These are phyloP conservation scores for Gossypium trilobum DNA, from an alignment of 441 rosid genomes.

Conservation along the genomic window DNA sequence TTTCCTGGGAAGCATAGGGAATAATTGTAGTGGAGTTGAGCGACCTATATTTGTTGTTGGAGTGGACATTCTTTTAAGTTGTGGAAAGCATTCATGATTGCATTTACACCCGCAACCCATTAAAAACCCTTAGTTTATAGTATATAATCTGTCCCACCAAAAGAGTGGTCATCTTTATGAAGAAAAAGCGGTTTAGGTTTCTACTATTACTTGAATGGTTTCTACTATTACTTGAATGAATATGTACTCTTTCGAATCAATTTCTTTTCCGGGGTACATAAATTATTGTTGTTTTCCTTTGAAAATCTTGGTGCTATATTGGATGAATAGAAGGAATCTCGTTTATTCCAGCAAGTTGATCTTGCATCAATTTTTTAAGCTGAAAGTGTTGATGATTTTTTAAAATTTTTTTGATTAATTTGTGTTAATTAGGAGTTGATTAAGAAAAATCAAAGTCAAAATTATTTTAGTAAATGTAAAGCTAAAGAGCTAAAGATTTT, in stretches of 20 bases:
- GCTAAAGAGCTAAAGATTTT: background rate
- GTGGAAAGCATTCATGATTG: background rate
- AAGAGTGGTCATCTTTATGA: background rate
- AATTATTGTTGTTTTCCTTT: background rate
- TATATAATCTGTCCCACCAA: background rate
- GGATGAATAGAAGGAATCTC: background rate
- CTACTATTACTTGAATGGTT: background rate
- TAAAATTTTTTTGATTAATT: too few relatives aligned
- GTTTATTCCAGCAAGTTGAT: background rate
- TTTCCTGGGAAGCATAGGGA: background rate
- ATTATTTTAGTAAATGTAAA: background rate
- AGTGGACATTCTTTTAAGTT: background rate
- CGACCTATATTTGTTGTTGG: background rate
- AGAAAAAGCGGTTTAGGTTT: background rate
- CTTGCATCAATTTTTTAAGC: background rate
- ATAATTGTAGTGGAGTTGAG: background rate
- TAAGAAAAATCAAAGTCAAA: background rate
- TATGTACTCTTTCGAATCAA: background rate
- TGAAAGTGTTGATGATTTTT: background rate
- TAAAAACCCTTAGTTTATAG: background rate
- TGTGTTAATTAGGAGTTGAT: background rate
- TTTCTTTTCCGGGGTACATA: background rate
- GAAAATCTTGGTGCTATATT: background rate
- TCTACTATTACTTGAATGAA: background rate
- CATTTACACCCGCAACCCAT: background rate